Evolutionary conservation across 176 grass and related monocot species (phyloP), one percentile per base, ranked within the genome.

Genomic region (Otatea glauca): DNA sequence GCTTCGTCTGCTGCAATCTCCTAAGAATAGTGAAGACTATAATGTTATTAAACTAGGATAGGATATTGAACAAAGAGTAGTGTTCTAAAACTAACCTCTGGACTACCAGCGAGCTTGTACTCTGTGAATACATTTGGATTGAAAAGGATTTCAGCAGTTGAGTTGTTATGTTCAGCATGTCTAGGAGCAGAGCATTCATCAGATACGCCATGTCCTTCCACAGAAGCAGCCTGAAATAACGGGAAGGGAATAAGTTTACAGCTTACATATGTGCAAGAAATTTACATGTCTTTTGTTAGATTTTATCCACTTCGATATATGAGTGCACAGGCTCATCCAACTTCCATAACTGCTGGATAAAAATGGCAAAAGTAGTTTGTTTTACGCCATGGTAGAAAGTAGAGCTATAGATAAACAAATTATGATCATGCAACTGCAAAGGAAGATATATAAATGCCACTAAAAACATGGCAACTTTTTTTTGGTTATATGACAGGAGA

Each of bases 71-170:
- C 6, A 85, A 77, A 75, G 7, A 72, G 73, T 86, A 86, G 62
- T 73, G 61, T 65, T 77, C 18, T n/a, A 68, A 81, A 42, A 89
- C 71, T 74, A 77, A 97, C 97, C 91, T 99, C 93, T 73, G 88
- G 89, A 88, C 78, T 85, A 37, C 93, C 93, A 76, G 90, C 88
- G 78, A 96, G 88, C 86, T 94, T 99, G 84, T 94, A 99, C 69
- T 99, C 97, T 15, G 93, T 99, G 74, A 99, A 99, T 4, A 99
- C 93, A 79, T 99, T 99, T 17, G 93, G 93, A 61, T 99, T 99
- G 78, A 99, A 89, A 85, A 96, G 75, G 79, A 94, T 94, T 54
- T 96, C 93, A 20, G 86, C 45, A 82, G 15, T 34, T 70, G 86
- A 54, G 13, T 75, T 48, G 3, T 66, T 37, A 53, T 64, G 65